A percentile compares a stretch with the other conserved stretches of the same genome.
Conservation (phyloP, 2,329 filamentous ascomycete genomes). For the Fusarium decemcellulare region DNA sequence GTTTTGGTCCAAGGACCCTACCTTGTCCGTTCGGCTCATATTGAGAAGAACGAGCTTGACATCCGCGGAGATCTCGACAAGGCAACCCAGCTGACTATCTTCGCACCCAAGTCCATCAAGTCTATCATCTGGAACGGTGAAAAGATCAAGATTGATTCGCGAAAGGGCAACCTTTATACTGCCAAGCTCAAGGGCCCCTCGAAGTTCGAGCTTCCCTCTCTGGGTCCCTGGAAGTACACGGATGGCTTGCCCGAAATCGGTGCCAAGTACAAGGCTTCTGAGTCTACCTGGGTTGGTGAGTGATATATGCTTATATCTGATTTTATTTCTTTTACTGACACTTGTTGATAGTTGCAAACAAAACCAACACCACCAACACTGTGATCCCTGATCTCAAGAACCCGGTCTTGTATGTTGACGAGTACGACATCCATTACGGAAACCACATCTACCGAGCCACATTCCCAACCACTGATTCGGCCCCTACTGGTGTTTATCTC, state of each 20-base stretch:
- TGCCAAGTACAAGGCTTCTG: slow-evolving; percentile 58
- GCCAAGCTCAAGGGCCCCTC: slow-evolving; percentile 46
- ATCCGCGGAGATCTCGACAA: slow-evolving; percentile 62
- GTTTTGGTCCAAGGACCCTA: slow-evolving; percentile 68
- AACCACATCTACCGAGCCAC: slow-evolving; percentile 68
- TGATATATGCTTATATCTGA: accelerated
- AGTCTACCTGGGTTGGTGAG: slow-evolving; percentile 59
- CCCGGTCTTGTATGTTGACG: slow-evolving; percentile 69
- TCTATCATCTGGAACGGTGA: slow-evolving; percentile 67
- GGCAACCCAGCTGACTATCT: slow-evolving; percentile 59
- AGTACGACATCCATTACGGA: slow-evolving; percentile 69
- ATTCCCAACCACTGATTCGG: slow-evolving; percentile 57
- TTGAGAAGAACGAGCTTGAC: slow-evolving; percentile 54
- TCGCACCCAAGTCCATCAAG: slow-evolving; percentile 61
- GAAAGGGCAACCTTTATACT: slow-evolving; percentile 47
- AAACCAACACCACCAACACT: slow-evolving; percentile 63
- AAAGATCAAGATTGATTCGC: slow-evolving; percentile 45
- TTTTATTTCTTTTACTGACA: background rate
- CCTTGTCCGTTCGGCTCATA: slow-evolving; percentile 61
- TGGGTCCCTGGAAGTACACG: slow-evolving; percentile 62
- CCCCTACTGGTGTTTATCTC: slow-evolving; percentile 61
- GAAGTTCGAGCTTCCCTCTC: slow-evolving; percentile 54
- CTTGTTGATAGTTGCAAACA: slow-evolving; percentile 55
- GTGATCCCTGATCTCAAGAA: slow-evolving; percentile 63
- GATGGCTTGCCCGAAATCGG: slow-evolving; percentile 65